Evolutionary conservation across 257 asterid species (phyloP), one percentile per base, ranked within the genome.

Genomic region (Solanum lycopersicoides): DNA sequence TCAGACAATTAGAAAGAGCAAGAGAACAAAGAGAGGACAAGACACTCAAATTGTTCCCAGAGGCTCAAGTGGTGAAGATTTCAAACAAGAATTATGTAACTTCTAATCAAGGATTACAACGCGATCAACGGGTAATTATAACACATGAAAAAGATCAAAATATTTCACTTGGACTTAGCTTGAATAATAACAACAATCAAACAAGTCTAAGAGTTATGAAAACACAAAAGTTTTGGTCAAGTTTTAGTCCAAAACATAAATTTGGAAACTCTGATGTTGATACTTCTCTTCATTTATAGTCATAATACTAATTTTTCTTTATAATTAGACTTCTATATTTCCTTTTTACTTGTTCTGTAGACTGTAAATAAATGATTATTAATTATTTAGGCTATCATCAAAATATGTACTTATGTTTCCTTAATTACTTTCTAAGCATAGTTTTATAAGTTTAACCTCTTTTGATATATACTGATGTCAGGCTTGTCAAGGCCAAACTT

Each of bases 241-340:
- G 56, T 37, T 30, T 76, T 39, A 74, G n/a, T 65, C 10, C 63
- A 59, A 56, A 42, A 2, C 65, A 25, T 76, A 86, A 60, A 77
- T 53, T 86, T 42, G 63, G 82, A 20, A 53, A 76, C 74, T 65
- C 47, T 37, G 76, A 86, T 25, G 65, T 86, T 56, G 88, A 86
- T 86, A 86, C 88, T 5, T 86, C 88, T 56, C 88, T 86, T 37
- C 88, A 59, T 86, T 65, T 86, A 44, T 76, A 76, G 87, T 53
- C 65, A 20, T 65, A 18, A 65, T 66, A 68, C 32, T 25, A 45
- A 20, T 42, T 42, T 42, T 42, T 84, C 13, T 79, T 18, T 68
- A 28, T 28, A 39, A 21, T 20, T 77, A 65, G 34, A 18, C 37
- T 68, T 66, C 9, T 68, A 32, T 50, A 76, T 82, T 82, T 50